These are phyloP conservation scores for Phytophthora fragariaefolia DNA, from an alignment of 352 stramenopile species.

Conservation along the genomic window DNA sequence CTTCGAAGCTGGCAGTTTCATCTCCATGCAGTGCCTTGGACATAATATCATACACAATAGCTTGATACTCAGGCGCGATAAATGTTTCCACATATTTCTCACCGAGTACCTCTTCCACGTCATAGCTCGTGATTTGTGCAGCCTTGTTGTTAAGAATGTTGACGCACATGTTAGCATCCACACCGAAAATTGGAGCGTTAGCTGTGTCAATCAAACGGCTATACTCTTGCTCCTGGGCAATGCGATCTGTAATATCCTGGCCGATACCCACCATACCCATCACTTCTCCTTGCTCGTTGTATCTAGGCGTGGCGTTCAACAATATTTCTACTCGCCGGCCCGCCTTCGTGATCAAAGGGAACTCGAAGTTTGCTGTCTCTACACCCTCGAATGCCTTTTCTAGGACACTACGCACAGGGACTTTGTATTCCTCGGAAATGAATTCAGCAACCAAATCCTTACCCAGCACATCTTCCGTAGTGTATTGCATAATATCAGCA, in stretches of 20 bases:
- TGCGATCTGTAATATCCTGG: slow-evolving; percentile 71
- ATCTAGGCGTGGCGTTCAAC: slow-evolving; percentile 72
- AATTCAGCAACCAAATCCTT: slow-evolving; percentile 69
- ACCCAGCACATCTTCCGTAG: slow-evolving; percentile 79
- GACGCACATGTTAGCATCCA: slow-evolving; percentile 66
- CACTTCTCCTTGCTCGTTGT: slow-evolving; percentile 69
- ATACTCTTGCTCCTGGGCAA: slow-evolving; percentile 74
- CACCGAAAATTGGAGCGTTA: slow-evolving; percentile 75
- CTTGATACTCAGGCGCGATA: slow-evolving; percentile 59
- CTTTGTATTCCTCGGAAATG: slow-evolving; percentile 42
- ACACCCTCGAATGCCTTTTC: slow-evolving; percentile 62
- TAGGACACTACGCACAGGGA: slow-evolving; percentile 33
- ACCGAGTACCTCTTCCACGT: slow-evolving; percentile 57
- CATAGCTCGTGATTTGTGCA: slow-evolving; percentile 62
- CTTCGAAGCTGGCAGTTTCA: slow-evolving; percentile 70
- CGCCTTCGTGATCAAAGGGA: slow-evolving; percentile 60
- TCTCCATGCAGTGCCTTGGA: slow-evolving; percentile 62
- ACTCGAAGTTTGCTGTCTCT: slow-evolving; percentile 85
- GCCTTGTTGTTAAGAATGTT: slow-evolving; percentile 78
- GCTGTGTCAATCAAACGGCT: slow-evolving; percentile 74
- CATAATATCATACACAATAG: slow-evolving; percentile 56
- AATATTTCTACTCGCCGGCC: slow-evolving; percentile 54
- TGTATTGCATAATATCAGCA: slow-evolving; percentile 82
- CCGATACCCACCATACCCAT: slow-evolving; percentile 83
- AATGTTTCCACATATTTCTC: slow-evolving; percentile 68